Percentiles rank a stretch among this genome's conserved stretches.
These are phyloP conservation scores for Paramecium sonneborni DNA, from an alignment of 73 alveolate genomes.

Conservation along the genomic window DNA sequence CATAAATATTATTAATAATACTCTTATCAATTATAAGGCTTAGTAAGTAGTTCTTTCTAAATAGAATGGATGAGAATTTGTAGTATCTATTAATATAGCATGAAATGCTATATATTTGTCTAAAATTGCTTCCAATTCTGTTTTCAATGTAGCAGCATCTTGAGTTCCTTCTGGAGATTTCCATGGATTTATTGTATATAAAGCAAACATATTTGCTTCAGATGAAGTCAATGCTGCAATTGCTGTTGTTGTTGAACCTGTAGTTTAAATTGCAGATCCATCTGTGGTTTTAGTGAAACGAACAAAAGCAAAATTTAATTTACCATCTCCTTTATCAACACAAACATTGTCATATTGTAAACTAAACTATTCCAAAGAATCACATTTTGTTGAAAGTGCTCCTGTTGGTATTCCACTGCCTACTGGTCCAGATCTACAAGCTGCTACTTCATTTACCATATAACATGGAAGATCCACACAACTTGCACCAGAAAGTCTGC, in stretches of 20 bases:
- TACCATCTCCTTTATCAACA: background rate
- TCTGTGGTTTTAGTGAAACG: background rate
- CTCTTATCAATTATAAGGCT: conserved; percentile 22
- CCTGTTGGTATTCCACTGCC: background rate
- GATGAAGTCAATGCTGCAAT: background rate
- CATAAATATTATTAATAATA: background rate
- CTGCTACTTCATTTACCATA: conserved; percentile 39
- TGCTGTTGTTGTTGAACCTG: background rate
- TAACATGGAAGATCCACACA: background rate
- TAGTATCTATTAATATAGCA: background rate
- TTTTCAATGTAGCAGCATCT: background rate
- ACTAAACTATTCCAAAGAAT: conserved; percentile 28
- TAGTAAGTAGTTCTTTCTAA: conserved; percentile 21
- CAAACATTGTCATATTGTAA: conserved; percentile 51
- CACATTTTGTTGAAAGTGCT: conserved; percentile 19
- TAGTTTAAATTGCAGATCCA: background rate
- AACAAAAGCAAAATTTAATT: conserved; percentile 51
- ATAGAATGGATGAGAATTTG: conserved; percentile 45
- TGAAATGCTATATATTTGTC: background rate
- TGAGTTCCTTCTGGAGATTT: background rate
- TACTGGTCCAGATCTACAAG: conserved; percentile 9
- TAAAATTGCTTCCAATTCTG: background rate
- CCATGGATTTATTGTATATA: conserved; percentile 33
- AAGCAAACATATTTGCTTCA: background rate
- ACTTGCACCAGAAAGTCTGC: background rate